Evolutionary conservation across 2,329 filamentous ascomycete genomes (phyloP).

Genomic region (Metarhizium album): DNA sequence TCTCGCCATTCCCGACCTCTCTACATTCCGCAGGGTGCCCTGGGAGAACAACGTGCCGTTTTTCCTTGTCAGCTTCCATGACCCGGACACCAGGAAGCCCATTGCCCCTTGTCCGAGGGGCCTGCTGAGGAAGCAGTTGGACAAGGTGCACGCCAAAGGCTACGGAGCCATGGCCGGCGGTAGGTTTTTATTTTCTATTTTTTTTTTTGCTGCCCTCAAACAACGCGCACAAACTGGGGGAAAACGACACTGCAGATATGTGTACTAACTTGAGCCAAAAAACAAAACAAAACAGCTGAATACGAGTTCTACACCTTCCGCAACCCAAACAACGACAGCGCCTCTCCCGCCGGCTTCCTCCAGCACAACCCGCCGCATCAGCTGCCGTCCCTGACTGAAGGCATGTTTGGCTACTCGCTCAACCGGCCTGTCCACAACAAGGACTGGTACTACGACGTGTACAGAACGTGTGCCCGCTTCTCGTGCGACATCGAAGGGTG

Average conservation of each 20-base stretch:
- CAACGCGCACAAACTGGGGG: no score
- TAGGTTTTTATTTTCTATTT: conserved; percentile 30
- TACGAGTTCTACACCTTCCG: conserved; percentile 94
- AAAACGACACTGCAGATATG: no score
- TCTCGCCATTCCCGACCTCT: conserved; percentile 69
- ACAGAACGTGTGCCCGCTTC: conserved; percentile 68
- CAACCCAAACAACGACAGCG: conserved; percentile 45
- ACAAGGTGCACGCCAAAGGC: conserved; percentile 57
- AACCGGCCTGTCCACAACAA: conserved; percentile 82
- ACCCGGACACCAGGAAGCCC: conserved; percentile 63
- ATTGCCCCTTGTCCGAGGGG: conserved; percentile 72
- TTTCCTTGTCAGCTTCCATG: conserved; percentile 73
- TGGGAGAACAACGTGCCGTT: conserved; percentile 85
- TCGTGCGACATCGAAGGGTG: conserved; percentile 79
- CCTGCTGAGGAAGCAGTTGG: conserved; percentile 56
- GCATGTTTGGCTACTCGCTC: conserved; percentile 92
- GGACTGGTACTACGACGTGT: conserved; percentile 85
- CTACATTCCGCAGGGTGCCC: conserved; percentile 70
- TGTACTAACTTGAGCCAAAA: no score
- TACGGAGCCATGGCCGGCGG: conserved; percentile 83
- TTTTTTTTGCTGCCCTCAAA: no score
- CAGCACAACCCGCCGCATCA: conserved; percentile 59
- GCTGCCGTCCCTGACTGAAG: conserved; percentile 75
- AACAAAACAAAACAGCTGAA: conserved; percentile 48
- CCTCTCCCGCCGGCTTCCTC: conserved; percentile 65